Percentiles rank a stretch among this genome's conserved stretches.
Evolutionary conservation across 148 eudicot species (phyloP).

Genomic region (Rhododendron griersonianum): DNA sequence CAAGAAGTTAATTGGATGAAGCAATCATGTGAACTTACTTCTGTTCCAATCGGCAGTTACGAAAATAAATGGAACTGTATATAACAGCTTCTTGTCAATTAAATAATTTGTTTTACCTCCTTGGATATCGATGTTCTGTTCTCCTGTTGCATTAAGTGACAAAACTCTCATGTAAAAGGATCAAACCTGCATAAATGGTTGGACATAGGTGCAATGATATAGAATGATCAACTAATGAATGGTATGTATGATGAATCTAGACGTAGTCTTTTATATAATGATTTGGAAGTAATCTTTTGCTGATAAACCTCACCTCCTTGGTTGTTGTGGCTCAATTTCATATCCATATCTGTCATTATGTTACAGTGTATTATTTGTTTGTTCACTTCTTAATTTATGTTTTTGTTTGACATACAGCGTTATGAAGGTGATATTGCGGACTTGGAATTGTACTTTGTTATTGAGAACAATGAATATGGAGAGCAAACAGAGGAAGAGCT

Average conservation of each 20-base stretch:
- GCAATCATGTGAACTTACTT: neutral
- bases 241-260: neutral
- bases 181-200: neutral
- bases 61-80: neutral
- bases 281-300: neutral
- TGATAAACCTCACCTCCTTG: neutral
- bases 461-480: slow-evolving; percentile 90
- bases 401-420: slow-evolving; percentile 40
- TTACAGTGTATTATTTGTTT: neutral
- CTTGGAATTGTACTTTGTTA: slow-evolving; percentile 88
- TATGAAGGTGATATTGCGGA: slow-evolving; percentile 72
- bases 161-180: neutral
- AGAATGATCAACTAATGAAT: neutral
- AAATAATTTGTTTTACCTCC: neutral
- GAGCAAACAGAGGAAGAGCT: slow-evolving; percentile 93
- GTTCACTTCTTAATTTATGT: neutral
- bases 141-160: neutral
- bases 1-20: neutral
- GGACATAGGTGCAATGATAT: neutral
- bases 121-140: neutral
- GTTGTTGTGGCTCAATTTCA: slow-evolving; percentile 5
- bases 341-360: neutral
- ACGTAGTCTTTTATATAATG: neutral
- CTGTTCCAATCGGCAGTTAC: neutral
- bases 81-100: neutral